phyloP scores from a whole-genome alignment of 805 yeast species.

The Saturnispora zaruensis region DNA sequence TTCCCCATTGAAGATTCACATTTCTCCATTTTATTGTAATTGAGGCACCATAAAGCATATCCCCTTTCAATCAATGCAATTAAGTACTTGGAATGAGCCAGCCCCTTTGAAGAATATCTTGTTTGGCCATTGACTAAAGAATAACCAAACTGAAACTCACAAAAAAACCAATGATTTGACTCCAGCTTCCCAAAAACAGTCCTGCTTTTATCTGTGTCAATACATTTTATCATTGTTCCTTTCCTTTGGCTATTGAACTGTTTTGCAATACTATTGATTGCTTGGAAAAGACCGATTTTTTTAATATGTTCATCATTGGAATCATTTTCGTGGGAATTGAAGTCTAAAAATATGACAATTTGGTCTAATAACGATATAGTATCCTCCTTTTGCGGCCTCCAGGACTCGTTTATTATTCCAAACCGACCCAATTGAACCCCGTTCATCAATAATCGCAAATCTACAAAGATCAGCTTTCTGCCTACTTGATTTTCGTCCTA shows the following conservation, averaged over 20 bases:
- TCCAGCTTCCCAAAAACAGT: constrained; percentile 21
- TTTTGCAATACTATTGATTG: constrained; percentile 21
- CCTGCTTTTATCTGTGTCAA: constrained; percentile 30
- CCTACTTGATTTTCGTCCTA: not conserved
- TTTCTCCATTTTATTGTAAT: constrained; percentile 24
- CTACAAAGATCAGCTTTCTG: not conserved
- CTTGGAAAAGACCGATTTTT: constrained; percentile 22
- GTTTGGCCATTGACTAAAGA: constrained; percentile 3
- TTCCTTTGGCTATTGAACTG: constrained; percentile 14
- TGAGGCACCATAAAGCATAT: constrained; percentile 28
- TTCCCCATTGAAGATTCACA: not conserved
- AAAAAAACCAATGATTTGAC: constrained; percentile 25
- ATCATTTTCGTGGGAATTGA: constrained; percentile 10
- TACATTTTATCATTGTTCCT: constrained; percentile 6
- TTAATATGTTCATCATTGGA: constrained; percentile 10
- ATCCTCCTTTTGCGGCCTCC: constrained; percentile 16
- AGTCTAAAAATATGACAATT: constrained; percentile 19
- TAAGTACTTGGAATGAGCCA: constrained; percentile 30
- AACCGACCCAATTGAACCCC: constrained; percentile 13
- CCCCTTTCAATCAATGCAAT: constrained; percentile 24
- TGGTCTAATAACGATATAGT: constrained; percentile 18
- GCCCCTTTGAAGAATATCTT: constrained; percentile 18
- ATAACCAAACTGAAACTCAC: constrained; percentile 20
- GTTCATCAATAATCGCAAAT: not conserved
- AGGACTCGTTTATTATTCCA: constrained; percentile 18